A percentile compares a stretch with the other conserved stretches of the same genome.
These are phyloP conservation scores for Piromyces finnis DNA, from an alignment of 192 early-diverging fungal genomes.

Conservation along the genomic window DNA sequence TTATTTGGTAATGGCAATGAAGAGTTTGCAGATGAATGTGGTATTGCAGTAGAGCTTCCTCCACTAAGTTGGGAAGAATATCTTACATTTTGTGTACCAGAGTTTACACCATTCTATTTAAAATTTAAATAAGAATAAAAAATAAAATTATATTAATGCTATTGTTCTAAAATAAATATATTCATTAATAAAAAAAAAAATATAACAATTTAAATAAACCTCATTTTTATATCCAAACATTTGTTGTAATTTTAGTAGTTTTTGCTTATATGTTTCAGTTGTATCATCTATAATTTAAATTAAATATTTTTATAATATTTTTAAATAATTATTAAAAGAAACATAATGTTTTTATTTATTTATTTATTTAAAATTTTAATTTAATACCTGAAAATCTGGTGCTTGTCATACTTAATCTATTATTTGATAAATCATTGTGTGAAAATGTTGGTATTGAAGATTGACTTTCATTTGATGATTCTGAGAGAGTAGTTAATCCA, in stretches of 20 bases:
- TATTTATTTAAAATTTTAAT: neutral
- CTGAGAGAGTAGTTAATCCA: neutral
- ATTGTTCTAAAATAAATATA: neutral
- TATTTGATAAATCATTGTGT: neutral
- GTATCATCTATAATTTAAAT: slow-evolving; percentile 8
- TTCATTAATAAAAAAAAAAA: neutral
- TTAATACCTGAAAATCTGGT: neutral
- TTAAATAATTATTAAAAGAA: too few relatives aligned
- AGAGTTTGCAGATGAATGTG: neutral
- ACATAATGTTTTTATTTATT: too few relatives aligned
- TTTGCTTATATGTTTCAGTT: slow-evolving; percentile 25
- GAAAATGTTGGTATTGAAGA: neutral
- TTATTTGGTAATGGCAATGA: neutral
- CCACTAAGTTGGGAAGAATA: neutral
- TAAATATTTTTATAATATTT: too few relatives aligned
- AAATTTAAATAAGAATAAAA: too few relatives aligned
- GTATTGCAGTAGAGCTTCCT: neutral
- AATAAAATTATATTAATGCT: neutral
- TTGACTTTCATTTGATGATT: neutral
- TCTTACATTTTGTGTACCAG: neutral
- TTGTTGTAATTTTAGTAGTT: slow-evolving; percentile 37
- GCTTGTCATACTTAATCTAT: neutral
- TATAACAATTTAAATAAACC: neutral
- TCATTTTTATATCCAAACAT: slow-evolving; percentile 1
- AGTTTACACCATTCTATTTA: neutral